Base-by-base conservation (phyloP, 345 rosid species). In the Eutrema heterophyllum region DNA sequence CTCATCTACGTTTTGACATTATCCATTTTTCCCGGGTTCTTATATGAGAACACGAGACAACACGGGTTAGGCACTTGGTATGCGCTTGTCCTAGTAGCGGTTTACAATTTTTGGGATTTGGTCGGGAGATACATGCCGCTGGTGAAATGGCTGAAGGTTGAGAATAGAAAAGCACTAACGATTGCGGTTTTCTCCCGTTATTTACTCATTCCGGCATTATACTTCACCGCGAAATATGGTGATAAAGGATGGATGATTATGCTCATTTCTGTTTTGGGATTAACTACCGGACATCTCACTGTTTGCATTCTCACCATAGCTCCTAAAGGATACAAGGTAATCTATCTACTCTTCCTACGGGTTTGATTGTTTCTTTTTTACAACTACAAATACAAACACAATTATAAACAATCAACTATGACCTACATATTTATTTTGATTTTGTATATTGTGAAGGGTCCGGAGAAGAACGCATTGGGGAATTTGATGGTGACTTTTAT, bases 201-300 rank as follows among this genome's bases (percentile, higher is more conserved):
- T 70, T 58, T 86, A 3, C 82, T 95, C 13, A 49, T 92, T 49
- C 99, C 99, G 0, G 88, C 96, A 1, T 92, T 95, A 72, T 95
- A 91, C 81, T 88, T 93, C 85, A 89, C 97, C 0, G 91, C 91
- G 1, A 90, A 92, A 46, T 88, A 90, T 52, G 97, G 88, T 4
- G 98, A 88, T 71, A 87, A 90, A 67, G 99, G 99, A 60, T 95
- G 91, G 90, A 95, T 88, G 99, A 90, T 95, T 68, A 59, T 85
- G 72, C 90, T 92, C 2, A 70, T 77, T 30, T 91, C 92, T 13
- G 72, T 89, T 76, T 68, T 93, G 73, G 98, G 97, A 43, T 43
- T 91, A 41, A 84, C 94, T 10, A 88, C 88, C 59, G 97, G 98
- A 32, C 76, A 89, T 74, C 89, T 95, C 59, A 92, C 96, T 3